These are phyloP conservation scores for Citrullus mucosospermus DNA, from an alignment of 306 rosid genomes.

Conservation along the genomic window DNA sequence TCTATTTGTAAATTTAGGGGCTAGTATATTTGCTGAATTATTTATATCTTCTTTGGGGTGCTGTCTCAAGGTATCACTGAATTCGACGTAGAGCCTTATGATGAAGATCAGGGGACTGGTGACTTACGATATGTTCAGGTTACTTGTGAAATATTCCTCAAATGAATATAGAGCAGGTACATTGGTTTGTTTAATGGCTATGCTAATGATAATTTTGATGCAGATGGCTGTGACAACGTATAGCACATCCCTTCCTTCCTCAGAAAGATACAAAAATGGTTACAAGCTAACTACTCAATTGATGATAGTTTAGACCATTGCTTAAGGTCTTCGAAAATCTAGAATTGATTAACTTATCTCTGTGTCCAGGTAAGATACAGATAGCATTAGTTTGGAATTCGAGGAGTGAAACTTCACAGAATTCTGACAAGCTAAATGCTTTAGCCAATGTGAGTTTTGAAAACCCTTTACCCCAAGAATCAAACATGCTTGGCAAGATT, in stretches of 20 bases:
- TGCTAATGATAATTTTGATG: conserved; percentile 17
- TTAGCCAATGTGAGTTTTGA: conserved; percentile 58
- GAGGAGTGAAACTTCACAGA: conserved; percentile 52
- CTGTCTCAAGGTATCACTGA: conserved; percentile 49
- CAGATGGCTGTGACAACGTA: conserved; percentile 96
- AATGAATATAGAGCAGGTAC: not conserved
- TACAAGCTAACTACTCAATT: conserved; percentile 3
- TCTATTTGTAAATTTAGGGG: not conserved
- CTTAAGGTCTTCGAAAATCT: not conserved
- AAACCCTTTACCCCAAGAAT: not conserved
- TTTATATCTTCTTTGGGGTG: not conserved
- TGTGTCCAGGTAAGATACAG: conserved; percentile 72
- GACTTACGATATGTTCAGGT: conserved; percentile 84
- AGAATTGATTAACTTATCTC: conserved; percentile 1
- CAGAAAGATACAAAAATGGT: conserved; percentile 81
- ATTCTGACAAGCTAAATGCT: conserved; percentile 54
- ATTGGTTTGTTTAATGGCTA: not conserved
- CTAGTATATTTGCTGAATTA: not conserved
- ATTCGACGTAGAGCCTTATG: conserved; percentile 44
- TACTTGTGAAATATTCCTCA: not conserved
- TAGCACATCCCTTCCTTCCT: conserved; percentile 65
- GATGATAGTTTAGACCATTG: not conserved
- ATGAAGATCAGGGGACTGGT: conserved; percentile 81
- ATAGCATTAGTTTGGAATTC: conserved; percentile 93
- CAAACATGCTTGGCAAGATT: not conserved